A percentile compares a stretch with the other conserved stretches of the same genome.
phyloP scores from a whole-genome alignment of 352 stramenopile genomes.

The Globisporangium alternatum region DNA sequence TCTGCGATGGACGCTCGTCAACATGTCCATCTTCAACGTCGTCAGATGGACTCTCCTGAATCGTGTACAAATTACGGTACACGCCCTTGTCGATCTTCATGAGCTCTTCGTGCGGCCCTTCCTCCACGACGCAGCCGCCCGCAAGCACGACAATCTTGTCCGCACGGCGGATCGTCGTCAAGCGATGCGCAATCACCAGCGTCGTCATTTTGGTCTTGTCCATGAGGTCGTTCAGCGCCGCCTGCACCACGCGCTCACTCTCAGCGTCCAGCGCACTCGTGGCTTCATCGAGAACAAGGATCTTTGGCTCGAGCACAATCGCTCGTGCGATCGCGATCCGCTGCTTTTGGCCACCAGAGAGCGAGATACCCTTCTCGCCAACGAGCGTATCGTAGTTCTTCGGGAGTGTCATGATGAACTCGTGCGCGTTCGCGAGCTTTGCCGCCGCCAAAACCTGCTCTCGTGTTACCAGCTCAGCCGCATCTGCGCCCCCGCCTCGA shows the following conservation, averaged over 20 bases:
- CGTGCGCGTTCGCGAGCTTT: slow-evolving; percentile 30
- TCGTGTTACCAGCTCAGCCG: slow-evolving; percentile 1
- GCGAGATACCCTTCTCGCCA: slow-evolving; percentile 31
- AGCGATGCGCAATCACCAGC: slow-evolving; percentile 18
- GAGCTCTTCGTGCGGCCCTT: slow-evolving; percentile 43
- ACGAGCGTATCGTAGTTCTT: slow-evolving; percentile 71
- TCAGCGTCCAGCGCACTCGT: slow-evolving; percentile 22
- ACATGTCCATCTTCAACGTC: slow-evolving; percentile 21
- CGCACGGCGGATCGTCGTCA: slow-evolving; percentile 63
- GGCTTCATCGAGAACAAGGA: slow-evolving; percentile 29
- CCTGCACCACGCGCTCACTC: slow-evolving; percentile 28
- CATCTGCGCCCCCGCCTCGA: slow-evolving; percentile 4
- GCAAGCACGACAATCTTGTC: slow-evolving; percentile 63
- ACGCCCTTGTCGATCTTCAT: slow-evolving; percentile 52
- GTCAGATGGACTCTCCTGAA: slow-evolving; percentile 25
- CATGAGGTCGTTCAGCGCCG: slow-evolving; percentile 26
- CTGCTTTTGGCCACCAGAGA: slow-evolving; percentile 37
- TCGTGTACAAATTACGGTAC: slow-evolving; percentile 83
- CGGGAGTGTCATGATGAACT: slow-evolving; percentile 73
- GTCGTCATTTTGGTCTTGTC: slow-evolving; percentile 22
- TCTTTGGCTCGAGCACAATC: slow-evolving; percentile 21
- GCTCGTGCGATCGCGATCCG: slow-evolving; percentile 31
- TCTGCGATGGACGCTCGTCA: slow-evolving; percentile 6
- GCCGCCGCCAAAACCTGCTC: slow-evolving; percentile 10
- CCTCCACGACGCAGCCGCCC: slow-evolving; percentile 39